Evolutionary conservation across 345 rosid species (phyloP).

Genomic region (Citrus cavaleriei): DNA sequence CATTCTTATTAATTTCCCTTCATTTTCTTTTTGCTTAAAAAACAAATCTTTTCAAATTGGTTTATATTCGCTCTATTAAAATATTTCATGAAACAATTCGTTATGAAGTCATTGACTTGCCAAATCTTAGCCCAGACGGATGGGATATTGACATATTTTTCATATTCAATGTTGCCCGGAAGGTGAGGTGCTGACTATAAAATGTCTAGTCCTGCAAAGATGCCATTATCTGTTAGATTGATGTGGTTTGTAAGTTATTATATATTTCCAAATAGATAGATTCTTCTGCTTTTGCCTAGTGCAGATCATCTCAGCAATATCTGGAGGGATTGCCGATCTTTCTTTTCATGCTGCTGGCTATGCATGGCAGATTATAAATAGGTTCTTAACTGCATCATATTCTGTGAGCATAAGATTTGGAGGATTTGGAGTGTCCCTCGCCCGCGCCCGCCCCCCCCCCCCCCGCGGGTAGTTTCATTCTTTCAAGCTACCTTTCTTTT

Average conservation of each 20-base stretch:
- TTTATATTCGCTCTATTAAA: too few relatives aligned
- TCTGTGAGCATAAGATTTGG: conserved; percentile 55
- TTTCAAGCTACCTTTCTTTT: too few relatives aligned
- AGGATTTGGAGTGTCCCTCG: not conserved
- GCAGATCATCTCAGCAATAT: conserved; percentile 92
- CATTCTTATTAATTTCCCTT: too few relatives aligned
- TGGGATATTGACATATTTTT: not conserved
- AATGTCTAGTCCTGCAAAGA: not conserved
- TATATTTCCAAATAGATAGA: not conserved
- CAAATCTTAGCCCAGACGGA: too few relatives aligned
- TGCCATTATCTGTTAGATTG: not conserved
- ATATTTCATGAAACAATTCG: too few relatives aligned
- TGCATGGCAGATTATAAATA: conserved; percentile 84
- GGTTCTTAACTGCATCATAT: conserved; percentile 90
- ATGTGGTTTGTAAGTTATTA: not conserved
- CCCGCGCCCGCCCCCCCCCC: too few relatives aligned
- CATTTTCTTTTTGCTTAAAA: too few relatives aligned
- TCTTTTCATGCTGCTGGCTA: conserved; percentile 87
- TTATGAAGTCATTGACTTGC: too few relatives aligned
- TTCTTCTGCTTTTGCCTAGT: conserved; percentile 8
- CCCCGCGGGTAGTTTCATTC: too few relatives aligned
- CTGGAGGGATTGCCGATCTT: conserved; percentile 93
- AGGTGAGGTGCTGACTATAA: not conserved
- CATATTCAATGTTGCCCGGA: not conserved
- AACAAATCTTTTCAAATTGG: too few relatives aligned